Evolutionary conservation across 2,329 filamentous ascomycete species (phyloP).

Genomic region (Colletotrichum magnum): DNA sequence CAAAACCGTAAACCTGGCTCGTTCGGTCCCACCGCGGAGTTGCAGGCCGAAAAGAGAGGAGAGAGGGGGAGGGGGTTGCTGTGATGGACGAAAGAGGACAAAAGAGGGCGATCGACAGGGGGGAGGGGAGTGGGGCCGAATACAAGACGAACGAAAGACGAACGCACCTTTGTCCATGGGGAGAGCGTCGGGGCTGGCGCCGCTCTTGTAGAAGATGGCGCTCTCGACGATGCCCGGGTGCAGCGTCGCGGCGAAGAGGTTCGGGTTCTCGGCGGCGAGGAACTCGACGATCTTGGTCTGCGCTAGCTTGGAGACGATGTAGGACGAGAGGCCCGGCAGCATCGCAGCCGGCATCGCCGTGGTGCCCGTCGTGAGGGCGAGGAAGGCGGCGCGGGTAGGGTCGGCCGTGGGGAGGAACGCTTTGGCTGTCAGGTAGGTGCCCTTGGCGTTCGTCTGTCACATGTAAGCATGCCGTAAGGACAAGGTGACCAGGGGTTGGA

Average conservation of each 20-base stretch:
- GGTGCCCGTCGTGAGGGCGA: conserved; percentile 43
- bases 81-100: background rate
- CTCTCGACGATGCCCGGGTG: conserved; percentile 46
- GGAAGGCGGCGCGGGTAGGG: conserved; percentile 38
- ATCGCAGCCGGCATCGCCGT: conserved; percentile 40
- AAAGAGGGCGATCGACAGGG: background rate
- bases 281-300: conserved; percentile 52
- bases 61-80: background rate
- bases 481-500: background rate
- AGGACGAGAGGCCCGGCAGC: conserved; percentile 40
- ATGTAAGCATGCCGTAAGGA: conserved; percentile 7
- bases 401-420: conserved; percentile 59
- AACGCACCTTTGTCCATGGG: conserved; percentile 43
- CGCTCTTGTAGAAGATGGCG: conserved; percentile 42
- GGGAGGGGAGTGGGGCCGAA: background rate
- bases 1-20: background rate
- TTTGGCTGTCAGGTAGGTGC: conserved; percentile 59
- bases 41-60: conserved; percentile 9
- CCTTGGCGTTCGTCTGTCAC: conserved; percentile 62
- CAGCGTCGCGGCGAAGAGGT: conserved; percentile 43
- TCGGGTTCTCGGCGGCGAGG: conserved; percentile 45
- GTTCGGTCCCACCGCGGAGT: conserved; percentile 12
- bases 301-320: conserved; percentile 40
- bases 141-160: background rate
- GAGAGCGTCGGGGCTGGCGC: conserved; percentile 42